A percentile compares a stretch with the other conserved stretches of the same genome.
These are phyloP conservation scores for Yarrowia porcina DNA, from an alignment of 805 yeast genomes.

Conservation along the genomic window DNA sequence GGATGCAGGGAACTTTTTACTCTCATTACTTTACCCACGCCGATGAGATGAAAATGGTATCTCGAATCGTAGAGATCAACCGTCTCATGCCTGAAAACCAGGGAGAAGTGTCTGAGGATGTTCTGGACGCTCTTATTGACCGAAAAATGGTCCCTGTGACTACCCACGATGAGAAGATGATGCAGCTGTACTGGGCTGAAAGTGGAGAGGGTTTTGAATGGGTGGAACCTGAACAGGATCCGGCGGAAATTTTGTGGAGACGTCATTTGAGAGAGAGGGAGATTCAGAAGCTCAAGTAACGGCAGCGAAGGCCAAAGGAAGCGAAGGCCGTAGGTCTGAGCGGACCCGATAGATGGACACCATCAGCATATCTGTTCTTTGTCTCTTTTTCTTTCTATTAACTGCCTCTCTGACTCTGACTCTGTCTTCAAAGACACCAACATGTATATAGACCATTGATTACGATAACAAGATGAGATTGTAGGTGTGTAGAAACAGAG, in stretches of 20 bases:
- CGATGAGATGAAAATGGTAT: conserved; percentile 65
- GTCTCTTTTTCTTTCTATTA: too few relatives aligned
- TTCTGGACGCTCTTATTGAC: conserved; percentile 37
- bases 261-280: conserved; percentile 34
- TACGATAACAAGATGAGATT: too few relatives aligned
- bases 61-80: conserved; percentile 65
- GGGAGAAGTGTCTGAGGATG: conserved; percentile 40
- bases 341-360: too few relatives aligned
- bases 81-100: conserved; percentile 44
- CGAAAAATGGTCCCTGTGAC: conserved; percentile 43
- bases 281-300: conserved; percentile 15
- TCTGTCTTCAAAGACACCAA: too few relatives aligned
- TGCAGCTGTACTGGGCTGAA: conserved; percentile 83
- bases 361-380: too few relatives aligned
- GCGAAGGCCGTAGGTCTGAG: not conserved
- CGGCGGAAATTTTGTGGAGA: conserved; percentile 54
- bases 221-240: conserved; percentile 89
- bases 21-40: conserved; percentile 61
- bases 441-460: too few relatives aligned
- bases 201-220: conserved; percentile 86
- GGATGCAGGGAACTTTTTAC: conserved; percentile 64
- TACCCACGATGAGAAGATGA: conserved; percentile 60
- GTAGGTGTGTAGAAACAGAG: too few relatives aligned
- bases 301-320: not conserved
- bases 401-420: too few relatives aligned